A percentile compares a stretch with the other conserved stretches of the same genome.
phyloP scores from a whole-genome alignment of 768 basidiomycete genomes.

The Mycena rebaudengoi region DNA sequence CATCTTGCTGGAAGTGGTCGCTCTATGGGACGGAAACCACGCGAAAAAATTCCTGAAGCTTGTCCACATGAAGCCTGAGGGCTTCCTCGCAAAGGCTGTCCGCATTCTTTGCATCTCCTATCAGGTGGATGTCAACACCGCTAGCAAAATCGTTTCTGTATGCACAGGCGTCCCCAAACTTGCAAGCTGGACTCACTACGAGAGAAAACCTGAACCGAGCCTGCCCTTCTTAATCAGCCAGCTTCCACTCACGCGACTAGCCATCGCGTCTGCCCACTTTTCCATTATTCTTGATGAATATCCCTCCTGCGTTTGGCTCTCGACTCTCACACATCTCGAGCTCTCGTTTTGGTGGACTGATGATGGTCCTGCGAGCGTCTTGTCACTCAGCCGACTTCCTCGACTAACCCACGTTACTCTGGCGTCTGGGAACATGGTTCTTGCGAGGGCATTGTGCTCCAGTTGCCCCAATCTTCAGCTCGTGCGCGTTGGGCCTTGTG shows the following conservation, averaged over 20 bases:
- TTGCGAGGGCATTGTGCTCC: not conserved
- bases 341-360: not conserved
- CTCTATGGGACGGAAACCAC: not conserved
- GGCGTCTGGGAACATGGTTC: too few species aligned
- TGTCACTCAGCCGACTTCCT: not conserved
- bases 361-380: not conserved
- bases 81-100: not conserved
- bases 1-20: not conserved
- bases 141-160: not conserved
- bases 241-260: conserved; percentile 1
- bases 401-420: conserved; percentile 6
- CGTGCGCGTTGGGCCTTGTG: too few species aligned
- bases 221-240: not conserved
- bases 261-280: not conserved
- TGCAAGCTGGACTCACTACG: not conserved
- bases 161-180: not conserved
- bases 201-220: too few species aligned
- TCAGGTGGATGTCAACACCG: not conserved
- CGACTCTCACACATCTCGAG: conserved; percentile 2
- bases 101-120: not conserved
- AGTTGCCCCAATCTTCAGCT: not conserved
- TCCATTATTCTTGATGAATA: not conserved
- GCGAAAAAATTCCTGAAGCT: not conserved
- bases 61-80: not conserved
- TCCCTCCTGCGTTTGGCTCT: not conserved